Conservation (phyloP, 805 yeast species). For the Geotrichum ghanense region DNA sequence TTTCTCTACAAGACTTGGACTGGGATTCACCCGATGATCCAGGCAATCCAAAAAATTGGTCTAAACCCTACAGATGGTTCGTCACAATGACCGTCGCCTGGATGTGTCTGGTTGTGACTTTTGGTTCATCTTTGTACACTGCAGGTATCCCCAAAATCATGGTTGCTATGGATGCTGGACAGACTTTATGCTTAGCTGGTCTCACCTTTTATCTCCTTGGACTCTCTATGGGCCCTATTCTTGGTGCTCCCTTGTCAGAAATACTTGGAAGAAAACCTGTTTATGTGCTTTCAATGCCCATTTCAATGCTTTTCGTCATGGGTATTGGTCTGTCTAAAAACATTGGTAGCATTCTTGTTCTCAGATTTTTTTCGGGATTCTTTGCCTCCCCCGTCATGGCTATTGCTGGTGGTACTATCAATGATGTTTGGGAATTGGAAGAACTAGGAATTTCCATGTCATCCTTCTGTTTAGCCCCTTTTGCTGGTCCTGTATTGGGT, state of each 20-base stretch:
- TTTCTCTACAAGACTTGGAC: background rate
- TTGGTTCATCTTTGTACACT: slow-evolving; percentile 31
- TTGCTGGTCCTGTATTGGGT: slow-evolving; percentile 36
- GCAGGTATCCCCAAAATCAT: slow-evolving; percentile 40
- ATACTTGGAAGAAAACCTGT: slow-evolving; percentile 58
- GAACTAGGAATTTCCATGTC: slow-evolving; percentile 86
- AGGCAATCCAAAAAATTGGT: slow-evolving; percentile 55
- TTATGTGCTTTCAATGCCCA: slow-evolving; percentile 17
- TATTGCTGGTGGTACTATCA: slow-evolving; percentile 82
- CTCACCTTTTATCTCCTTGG: slow-evolving; percentile 83
- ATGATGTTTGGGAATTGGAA: slow-evolving; percentile 73
- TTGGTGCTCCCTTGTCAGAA: slow-evolving; percentile 86
- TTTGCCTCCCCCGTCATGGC: slow-evolving; percentile 66
- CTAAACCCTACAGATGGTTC: slow-evolving; percentile 26
- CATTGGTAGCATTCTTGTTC: slow-evolving; percentile 39
- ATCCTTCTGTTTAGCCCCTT: slow-evolving; percentile 47
- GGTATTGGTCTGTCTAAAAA: slow-evolving; percentile 25
- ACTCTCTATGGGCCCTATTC: slow-evolving; percentile 72
- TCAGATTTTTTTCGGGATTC: slow-evolving; percentile 3
- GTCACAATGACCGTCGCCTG: slow-evolving; percentile 43
- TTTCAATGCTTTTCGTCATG: slow-evolving; percentile 17
- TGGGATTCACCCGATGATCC: slow-evolving; percentile 44
- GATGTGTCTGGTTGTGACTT: slow-evolving; percentile 52
- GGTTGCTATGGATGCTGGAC: slow-evolving; percentile 28
- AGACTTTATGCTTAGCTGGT: slow-evolving; percentile 31